Evolutionary conservation across 331 rosid genomes (phyloP).

Genomic region (Prunus yedoensis): DNA sequence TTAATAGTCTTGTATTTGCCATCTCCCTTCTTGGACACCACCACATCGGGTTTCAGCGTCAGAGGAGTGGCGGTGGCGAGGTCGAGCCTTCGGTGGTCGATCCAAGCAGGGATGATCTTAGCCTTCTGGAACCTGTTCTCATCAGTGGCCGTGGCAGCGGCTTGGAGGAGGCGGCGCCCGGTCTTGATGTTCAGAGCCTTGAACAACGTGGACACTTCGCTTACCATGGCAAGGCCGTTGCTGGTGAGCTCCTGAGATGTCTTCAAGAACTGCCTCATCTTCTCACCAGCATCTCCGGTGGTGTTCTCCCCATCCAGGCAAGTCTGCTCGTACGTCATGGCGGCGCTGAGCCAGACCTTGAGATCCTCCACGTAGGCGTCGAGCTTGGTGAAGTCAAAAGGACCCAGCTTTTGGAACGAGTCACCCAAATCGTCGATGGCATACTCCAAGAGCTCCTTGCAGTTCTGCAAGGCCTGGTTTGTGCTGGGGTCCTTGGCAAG

Average conservation of each 20-base stretch:
- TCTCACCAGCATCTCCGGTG: conserved; percentile 36
- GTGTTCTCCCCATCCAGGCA: conserved; percentile 60
- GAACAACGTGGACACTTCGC: conserved; percentile 18
- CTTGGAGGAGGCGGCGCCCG: not conserved
- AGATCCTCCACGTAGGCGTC: conserved; percentile 44
- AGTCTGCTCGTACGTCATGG: conserved; percentile 55
- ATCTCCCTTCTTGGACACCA: conserved; percentile 64
- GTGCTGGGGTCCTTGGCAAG: conserved; percentile 47
- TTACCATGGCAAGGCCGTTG: conserved; percentile 64
- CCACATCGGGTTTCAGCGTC: conserved; percentile 36
- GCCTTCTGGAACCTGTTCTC: not conserved
- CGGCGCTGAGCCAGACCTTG: conserved; percentile 59
- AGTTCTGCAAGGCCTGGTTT: conserved; percentile 49
- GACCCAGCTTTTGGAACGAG: conserved; percentile 32
- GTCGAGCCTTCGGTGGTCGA: conserved; percentile 17
- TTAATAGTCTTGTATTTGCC: conserved; percentile 56
- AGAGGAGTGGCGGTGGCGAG: conserved; percentile 17
- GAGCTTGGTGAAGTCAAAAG: conserved; percentile 34
- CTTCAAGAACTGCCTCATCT: conserved; percentile 42
- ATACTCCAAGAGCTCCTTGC: conserved; percentile 56
- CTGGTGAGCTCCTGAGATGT: conserved; percentile 44
- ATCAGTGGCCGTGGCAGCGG: not conserved
- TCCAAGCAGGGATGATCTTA: conserved; percentile 45
- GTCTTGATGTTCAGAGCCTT: not conserved
- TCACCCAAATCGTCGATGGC: conserved; percentile 45